A percentile compares a stretch with the other conserved stretches of the same genome.
These are phyloP conservation scores for Passalora sequoiae DNA, from an alignment of 2,329 filamentous ascomycete genomes.

Conservation along the genomic window DNA sequence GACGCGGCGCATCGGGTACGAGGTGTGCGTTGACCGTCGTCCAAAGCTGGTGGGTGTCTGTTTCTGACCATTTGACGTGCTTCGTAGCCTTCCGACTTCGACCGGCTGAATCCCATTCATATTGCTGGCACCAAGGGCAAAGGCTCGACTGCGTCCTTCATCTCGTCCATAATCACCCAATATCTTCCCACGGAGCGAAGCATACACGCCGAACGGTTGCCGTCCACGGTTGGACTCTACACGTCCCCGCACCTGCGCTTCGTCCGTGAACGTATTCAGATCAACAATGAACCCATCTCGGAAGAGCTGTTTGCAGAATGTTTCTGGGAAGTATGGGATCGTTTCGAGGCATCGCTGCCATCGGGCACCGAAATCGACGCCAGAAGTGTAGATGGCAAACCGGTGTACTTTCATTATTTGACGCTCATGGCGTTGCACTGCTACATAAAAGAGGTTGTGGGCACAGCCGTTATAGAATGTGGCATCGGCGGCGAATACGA, in stretches of 20 bases:
- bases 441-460: constrained; percentile 70
- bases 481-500: constrained; percentile 94
- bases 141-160: constrained; percentile 79
- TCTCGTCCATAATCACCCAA: constrained; percentile 70
- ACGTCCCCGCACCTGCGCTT: constrained; percentile 81
- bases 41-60: not conserved
- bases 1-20: constrained; percentile 69
- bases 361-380: constrained; percentile 48
- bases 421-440: constrained; percentile 83
- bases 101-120: constrained; percentile 63
- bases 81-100: constrained; percentile 57
- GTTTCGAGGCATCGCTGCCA: constrained; percentile 51
- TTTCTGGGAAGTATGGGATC: constrained; percentile 82
- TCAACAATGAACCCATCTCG: constrained; percentile 66
- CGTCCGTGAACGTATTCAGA: constrained; percentile 77
- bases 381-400: constrained; percentile 58
- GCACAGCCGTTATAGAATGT: constrained; percentile 79
- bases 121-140: constrained; percentile 94
- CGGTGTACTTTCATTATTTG: constrained; percentile 87
- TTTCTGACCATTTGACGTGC: not conserved
- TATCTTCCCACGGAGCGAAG: constrained; percentile 45
- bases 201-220: constrained; percentile 28
- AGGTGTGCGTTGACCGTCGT: constrained; percentile 47
- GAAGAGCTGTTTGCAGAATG: constrained; percentile 66
- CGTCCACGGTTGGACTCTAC: constrained; percentile 61